These are phyloP conservation scores for Populus nigra DNA, from an alignment of 345 rosid species.

Conservation along the genomic window DNA sequence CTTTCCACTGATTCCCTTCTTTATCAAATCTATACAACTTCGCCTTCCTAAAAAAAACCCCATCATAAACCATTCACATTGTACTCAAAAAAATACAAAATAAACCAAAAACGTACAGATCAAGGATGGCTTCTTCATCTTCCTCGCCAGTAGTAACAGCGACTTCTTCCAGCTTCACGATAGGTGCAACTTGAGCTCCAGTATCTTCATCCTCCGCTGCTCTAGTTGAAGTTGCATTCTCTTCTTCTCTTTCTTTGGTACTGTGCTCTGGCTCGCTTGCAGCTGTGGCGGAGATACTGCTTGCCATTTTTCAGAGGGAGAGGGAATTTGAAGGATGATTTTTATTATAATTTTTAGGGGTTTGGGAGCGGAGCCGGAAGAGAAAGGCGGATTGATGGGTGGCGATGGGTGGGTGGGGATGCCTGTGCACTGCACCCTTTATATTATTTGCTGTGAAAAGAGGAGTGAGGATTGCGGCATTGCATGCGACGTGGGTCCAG, in stretches of 20 bases:
- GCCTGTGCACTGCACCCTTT: too few species aligned
- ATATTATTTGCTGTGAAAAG: too few species aligned
- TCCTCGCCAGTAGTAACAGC: slow-evolving; percentile 92
- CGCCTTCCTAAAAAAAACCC: slow-evolving; percentile 59
- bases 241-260: slow-evolving; percentile 53
- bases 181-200: slow-evolving; percentile 86
- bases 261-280: slow-evolving; percentile 40
- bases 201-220: slow-evolving; percentile 83
- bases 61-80: not conserved
- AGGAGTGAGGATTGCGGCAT: too few species aligned
- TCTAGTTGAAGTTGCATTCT: slow-evolving; percentile 34
- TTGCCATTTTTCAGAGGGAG: slow-evolving; percentile 42
- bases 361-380: too few species aligned
- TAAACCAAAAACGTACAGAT: slow-evolving; percentile 46
- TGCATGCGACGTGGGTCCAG: too few species aligned
- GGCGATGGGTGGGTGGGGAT: too few species aligned
- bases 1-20: slow-evolving; percentile 86
- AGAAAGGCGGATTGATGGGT: too few species aligned
- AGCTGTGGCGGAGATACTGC: slow-evolving; percentile 10
- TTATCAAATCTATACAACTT: slow-evolving; percentile 85
- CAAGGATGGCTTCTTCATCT: slow-evolving; percentile 73
- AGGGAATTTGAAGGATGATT: too few species aligned
- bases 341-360: too few species aligned
- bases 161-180: slow-evolving; percentile 79
- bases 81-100: not conserved